Percentiles rank a stretch among this genome's conserved stretches.
These are phyloP conservation scores for Neofusicoccum cordaticola DNA, from an alignment of 2,329 filamentous ascomycete species.

Conservation along the genomic window DNA sequence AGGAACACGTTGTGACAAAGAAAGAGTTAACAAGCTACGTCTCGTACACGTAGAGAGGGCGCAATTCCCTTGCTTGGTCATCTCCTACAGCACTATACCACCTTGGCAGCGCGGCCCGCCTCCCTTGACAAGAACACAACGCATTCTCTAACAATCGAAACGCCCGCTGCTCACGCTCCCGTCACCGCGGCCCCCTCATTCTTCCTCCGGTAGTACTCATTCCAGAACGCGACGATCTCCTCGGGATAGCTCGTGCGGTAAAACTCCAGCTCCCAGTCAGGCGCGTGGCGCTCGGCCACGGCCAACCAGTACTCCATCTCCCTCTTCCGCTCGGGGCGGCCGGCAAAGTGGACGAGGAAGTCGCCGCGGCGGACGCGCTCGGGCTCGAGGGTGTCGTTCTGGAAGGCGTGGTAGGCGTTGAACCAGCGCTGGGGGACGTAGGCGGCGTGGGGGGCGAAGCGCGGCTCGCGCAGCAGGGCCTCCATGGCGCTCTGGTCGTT, in stretches of 20 bases:
- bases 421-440: conserved; percentile 44
- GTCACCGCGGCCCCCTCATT: too few species aligned
- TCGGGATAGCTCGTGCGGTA: conserved; percentile 36
- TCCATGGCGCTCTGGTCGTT: conserved; percentile 45
- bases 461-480: conserved; percentile 31
- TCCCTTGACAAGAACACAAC: too few species aligned
- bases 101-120: too few species aligned
- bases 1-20: too few species aligned
- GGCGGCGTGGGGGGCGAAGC: conserved; percentile 33
- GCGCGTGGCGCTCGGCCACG: conserved; percentile 35
- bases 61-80: too few species aligned
- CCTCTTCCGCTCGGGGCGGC: conserved; percentile 32
- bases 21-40: too few species aligned
- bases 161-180: too few species aligned
- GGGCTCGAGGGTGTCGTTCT: conserved; percentile 35
- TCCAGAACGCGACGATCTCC: conserved; percentile 26
- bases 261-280: conserved; percentile 39
- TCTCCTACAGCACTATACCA: too few species aligned
- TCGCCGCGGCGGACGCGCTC: conserved; percentile 37
- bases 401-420: conserved; percentile 42
- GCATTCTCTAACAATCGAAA: too few species aligned
- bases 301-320: conserved; percentile 39
- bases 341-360: conserved; percentile 45
- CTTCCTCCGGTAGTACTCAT: background rate
- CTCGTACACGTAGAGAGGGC: too few species aligned